Base-by-base conservation (phyloP, 2,329 filamentous ascomycete species). In the Sclerotiophoma versabilis region DNA sequence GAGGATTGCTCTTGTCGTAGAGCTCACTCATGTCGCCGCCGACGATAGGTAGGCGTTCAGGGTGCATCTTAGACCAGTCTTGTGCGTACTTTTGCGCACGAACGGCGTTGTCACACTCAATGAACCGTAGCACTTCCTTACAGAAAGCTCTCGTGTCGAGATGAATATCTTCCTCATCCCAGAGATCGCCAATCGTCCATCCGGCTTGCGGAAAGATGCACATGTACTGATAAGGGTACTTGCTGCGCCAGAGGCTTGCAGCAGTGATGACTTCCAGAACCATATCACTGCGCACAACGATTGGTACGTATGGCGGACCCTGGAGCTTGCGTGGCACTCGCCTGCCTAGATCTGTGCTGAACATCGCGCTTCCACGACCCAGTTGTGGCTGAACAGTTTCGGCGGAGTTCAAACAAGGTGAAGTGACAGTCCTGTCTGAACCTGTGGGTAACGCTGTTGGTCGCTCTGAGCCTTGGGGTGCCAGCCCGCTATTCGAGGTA, bases 151-250 rank as follows among this genome's bases (percentile, higher is more conserved):
- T 52, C 2, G 59, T 57, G n/a, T 75, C 66, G 8, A 70, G n/a
- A 27, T 71, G 63, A 19, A 75, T 68, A 30, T 75, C 73, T 51
- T 57, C 37, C 8, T 56, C 53, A 38, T 75, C 73, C 68, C 71
- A 76, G 8, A 75, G 62, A 45, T 76, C 73, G 25, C 60, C 26
- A 9, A 74, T 66, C 6, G 41, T 50, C 62, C 63, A 73, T 7
- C 58, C 59, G 33, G 57, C 45, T 7, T 54, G 42, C 4, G 70
- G 68, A 30, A 72, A 70, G 43, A 74, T 67, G 42, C 61, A 60
- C 23, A 62, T 52, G 41, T 65, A 72, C 17, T 66, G 54, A 12
- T 54, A 44, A 32, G 65, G 68, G 51, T 62, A 69, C 32, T 66
- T 64, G 2, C 53, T 26, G 20, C 59, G 62, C 65, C 64, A 69